Conservation (phyloP, 1,284 basidiomycete species). For the Leccinum angustisporum region DNA sequence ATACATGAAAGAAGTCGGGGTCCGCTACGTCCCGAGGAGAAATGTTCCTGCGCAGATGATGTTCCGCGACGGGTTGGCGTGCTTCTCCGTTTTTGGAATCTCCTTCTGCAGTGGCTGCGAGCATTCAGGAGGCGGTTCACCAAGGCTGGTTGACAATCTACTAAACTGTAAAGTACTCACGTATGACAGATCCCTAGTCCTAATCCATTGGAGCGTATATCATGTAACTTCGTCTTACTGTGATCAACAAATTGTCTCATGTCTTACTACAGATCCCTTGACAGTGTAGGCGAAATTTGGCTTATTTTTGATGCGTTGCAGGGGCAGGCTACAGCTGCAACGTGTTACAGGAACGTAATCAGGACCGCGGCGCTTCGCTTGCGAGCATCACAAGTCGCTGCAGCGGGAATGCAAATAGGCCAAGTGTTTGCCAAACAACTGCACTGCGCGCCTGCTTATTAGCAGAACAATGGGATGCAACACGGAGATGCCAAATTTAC, state of each 20-base stretch:
- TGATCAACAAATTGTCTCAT: constrained; percentile 6
- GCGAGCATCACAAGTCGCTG: background rate
- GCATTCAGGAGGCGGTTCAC: constrained; percentile 10
- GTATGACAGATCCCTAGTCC: constrained; percentile 1
- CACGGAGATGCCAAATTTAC: constrained; percentile 8
- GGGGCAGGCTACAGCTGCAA: background rate
- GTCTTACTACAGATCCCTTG: constrained; percentile 8
- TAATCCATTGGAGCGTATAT: background rate
- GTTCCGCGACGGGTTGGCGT: background rate
- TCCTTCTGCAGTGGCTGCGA: constrained; percentile 29
- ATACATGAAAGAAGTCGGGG: constrained; percentile 34
- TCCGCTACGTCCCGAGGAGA: constrained; percentile 1
- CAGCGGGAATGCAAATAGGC: constrained; percentile 2
- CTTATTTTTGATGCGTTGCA: constrained; percentile 6
- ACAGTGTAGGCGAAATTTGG: constrained; percentile 20
- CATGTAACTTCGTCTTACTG: constrained; percentile 4
- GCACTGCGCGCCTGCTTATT: background rate
- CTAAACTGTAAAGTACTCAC: background rate
- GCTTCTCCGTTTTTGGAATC: constrained; percentile 9
- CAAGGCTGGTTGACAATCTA: constrained; percentile 10
- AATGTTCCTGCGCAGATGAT: constrained; percentile 3
- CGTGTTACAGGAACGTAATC: constrained; percentile 11
- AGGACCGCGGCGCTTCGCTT: constrained; percentile 6
- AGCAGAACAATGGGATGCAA: constrained; percentile 5
- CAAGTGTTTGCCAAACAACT: constrained; percentile 5